Evolutionary conservation across 2,329 filamentous ascomycete species (phyloP).

Genomic region (Dactylellina cionopaga): DNA sequence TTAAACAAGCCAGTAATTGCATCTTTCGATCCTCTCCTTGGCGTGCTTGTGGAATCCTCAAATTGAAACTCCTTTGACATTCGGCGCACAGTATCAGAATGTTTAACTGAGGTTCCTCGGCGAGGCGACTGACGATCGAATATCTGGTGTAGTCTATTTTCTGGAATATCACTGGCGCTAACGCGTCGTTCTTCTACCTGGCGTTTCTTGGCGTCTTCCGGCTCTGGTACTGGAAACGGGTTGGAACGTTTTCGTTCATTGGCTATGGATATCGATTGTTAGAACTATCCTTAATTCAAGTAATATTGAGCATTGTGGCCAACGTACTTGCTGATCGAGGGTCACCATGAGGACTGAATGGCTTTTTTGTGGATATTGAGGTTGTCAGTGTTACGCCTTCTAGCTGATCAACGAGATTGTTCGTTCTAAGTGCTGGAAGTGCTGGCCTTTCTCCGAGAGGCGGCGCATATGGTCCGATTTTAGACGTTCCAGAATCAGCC

Average conservation of each 20-base stretch:
- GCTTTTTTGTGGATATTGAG: neutral
- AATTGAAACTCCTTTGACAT: neutral
- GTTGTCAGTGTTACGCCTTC: neutral
- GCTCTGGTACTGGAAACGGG: neutral
- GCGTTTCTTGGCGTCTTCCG: neutral
- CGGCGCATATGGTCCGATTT: neutral
- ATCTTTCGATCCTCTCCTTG: neutral
- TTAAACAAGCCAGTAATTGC: neutral
- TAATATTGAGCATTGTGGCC: neutral
- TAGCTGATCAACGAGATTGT: neutral
- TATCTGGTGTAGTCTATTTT: constrained; percentile 13
- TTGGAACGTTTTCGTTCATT: constrained; percentile 7
- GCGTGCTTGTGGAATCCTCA: neutral
- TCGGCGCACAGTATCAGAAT: neutral
- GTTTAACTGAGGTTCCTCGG: neutral
- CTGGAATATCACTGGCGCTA: constrained; percentile 7
- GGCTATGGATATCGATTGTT: neutral
- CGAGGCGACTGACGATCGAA: constrained; percentile 28
- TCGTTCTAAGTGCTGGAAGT: constrained; percentile 11
- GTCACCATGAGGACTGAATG: neutral
- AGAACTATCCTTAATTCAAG: too few species aligned
- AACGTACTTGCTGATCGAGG: constrained; percentile 2
- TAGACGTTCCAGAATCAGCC: neutral
- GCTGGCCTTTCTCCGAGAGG: neutral
- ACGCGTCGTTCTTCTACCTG: neutral